Conservation (phyloP, 1,139 yeast genomes). For the Protomyces inundatus region DNA sequence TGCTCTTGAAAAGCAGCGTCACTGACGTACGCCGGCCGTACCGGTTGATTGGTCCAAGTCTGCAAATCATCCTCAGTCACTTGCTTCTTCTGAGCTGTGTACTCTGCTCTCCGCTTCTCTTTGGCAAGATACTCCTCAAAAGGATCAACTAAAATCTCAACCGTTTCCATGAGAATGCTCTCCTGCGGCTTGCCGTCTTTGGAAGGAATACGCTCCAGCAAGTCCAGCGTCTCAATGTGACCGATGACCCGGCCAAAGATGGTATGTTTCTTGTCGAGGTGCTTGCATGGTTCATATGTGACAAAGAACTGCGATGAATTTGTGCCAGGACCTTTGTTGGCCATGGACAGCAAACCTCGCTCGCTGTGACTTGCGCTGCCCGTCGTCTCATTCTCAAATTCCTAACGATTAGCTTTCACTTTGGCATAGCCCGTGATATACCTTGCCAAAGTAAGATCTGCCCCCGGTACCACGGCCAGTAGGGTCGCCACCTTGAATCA, state of each 20-base stretch:
- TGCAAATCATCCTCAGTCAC: conserved; percentile 32
- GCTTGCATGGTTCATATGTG: conserved; percentile 65
- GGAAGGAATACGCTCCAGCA: conserved; percentile 50
- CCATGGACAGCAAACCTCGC: conserved; percentile 81
- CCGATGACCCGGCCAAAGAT: conserved; percentile 74
- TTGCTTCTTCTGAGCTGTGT: background rate
- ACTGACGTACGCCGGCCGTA: background rate
- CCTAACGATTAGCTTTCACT: background rate
- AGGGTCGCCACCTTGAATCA: conserved; percentile 54
- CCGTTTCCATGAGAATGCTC: conserved; percentile 45
- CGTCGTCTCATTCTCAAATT: conserved; percentile 51
- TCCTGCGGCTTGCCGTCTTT: conserved; percentile 38
- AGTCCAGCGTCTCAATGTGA: conserved; percentile 70
- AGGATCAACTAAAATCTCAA: conserved; percentile 74
- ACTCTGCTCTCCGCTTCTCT: conserved; percentile 20
- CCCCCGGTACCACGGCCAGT: conserved; percentile 49
- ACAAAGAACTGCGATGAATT: conserved; percentile 78
- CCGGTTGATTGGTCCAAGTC: conserved; percentile 29
- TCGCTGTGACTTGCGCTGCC: conserved; percentile 67
- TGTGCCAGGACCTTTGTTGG: conserved; percentile 58
- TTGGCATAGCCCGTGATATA: background rate
- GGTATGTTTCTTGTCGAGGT: conserved; percentile 67
- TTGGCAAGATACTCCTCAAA: conserved; percentile 48
- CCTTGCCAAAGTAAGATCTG: conserved; percentile 37
- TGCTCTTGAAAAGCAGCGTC: background rate